Conservation (phyloP, 2,329 filamentous ascomycete genomes). For the Colletotrichum lupini region DNA sequence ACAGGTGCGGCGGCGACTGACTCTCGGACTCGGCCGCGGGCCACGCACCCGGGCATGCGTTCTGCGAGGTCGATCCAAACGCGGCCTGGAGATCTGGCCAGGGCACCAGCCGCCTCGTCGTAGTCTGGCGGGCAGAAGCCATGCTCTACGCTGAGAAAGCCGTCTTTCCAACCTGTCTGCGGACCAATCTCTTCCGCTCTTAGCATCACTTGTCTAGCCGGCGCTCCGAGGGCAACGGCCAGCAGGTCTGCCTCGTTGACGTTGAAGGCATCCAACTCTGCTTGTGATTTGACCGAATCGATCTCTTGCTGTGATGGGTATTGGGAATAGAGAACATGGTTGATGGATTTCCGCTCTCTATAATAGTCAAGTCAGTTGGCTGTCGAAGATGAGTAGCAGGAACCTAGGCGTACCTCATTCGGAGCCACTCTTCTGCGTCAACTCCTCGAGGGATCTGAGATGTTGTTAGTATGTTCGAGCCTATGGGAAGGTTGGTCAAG, state of each 20-base stretch:
- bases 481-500: background rate
- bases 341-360: conserved; percentile 58
- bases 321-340: conserved; percentile 58
- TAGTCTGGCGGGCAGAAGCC: conserved; percentile 64
- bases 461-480: background rate
- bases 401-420: conserved; percentile 48
- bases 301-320: conserved; percentile 54
- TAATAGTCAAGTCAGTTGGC: conserved; percentile 1
- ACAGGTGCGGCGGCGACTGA: conserved; percentile 59
- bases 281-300: conserved; percentile 48
- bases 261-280: conserved; percentile 58
- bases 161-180: conserved; percentile 63
- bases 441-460: conserved; percentile 56
- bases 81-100: conserved; percentile 58
- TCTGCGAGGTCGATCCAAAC: conserved; percentile 66
- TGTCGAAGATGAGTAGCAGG: background rate
- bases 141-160: conserved; percentile 61
- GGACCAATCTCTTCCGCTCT: conserved; percentile 63
- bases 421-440: conserved; percentile 57
- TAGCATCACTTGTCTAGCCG: conserved; percentile 64
- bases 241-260: conserved; percentile 60
- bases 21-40: conserved; percentile 60
- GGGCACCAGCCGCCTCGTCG: conserved; percentile 58
- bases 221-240: conserved; percentile 63
- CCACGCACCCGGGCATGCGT: conserved; percentile 63